Evolutionary conservation across 1,284 basidiomycete genomes (phyloP).

Genomic region (Heliocybe sulcata): DNA sequence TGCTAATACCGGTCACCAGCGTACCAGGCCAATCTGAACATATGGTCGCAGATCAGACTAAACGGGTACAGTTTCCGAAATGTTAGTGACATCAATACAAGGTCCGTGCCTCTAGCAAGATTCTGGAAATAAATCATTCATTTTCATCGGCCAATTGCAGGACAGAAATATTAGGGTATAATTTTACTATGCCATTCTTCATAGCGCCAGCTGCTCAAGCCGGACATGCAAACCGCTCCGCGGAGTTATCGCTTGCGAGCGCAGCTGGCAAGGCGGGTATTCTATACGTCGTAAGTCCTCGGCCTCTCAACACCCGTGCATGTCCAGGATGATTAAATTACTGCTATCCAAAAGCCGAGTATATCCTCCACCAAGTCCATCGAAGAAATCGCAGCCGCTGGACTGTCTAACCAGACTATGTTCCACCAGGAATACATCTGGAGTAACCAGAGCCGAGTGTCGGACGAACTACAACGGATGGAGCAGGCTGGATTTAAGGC

Average conservation of each 20-base stretch:
- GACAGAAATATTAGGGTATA: conserved; percentile 20
- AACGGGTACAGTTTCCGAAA: conserved; percentile 19
- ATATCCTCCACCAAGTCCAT: conserved; percentile 20
- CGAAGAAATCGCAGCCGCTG: conserved; percentile 18
- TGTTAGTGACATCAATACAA: conserved; percentile 15
- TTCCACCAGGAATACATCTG: conserved; percentile 23
- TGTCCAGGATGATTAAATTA: neutral
- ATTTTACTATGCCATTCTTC: conserved; percentile 21
- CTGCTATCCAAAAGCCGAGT: conserved; percentile 12
- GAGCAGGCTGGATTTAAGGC: conserved; percentile 21
- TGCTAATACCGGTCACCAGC: conserved; percentile 1
- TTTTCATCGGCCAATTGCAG: conserved; percentile 5
- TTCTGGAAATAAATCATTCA: no score
- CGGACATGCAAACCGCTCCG: conserved; percentile 16
- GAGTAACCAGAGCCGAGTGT: conserved; percentile 14
- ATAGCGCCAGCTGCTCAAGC: conserved; percentile 21
- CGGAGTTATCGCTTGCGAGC: conserved; percentile 16
- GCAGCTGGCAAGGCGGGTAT: conserved; percentile 18
- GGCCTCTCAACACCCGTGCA: neutral
- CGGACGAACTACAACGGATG: conserved; percentile 17
- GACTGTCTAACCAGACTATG: conserved; percentile 15
- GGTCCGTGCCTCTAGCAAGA: conserved; percentile 16
- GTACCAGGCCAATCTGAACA: conserved; percentile 20
- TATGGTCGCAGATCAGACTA: conserved; percentile 17
- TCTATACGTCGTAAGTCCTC: conserved; percentile 16